Base-by-base conservation (phyloP, 768 basidiomycete species). In the Tylopilus plumbeoviolaceoides region DNA sequence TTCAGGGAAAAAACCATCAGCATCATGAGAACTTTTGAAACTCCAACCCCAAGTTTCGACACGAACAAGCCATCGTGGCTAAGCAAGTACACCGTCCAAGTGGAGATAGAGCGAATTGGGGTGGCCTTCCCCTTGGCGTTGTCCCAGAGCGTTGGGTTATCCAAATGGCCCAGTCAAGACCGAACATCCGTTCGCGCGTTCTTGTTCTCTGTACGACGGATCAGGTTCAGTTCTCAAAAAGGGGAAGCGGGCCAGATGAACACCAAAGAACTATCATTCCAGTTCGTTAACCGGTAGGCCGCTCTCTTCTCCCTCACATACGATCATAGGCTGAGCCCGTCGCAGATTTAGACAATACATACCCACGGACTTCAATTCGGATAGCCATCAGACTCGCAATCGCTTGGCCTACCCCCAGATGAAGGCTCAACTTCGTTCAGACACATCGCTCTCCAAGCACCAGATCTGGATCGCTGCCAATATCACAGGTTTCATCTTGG, bases 101-200 rank as follows among this genome's bases (percentile, higher is more conserved):
- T 89, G 20, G 72, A 72, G 14, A 73, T 88, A 51, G 72, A 75
- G 27, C 83, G 87, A 59, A 76, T 98, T 33, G 94, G 94, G n/a
- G 80, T 93, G 4, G 95, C 92, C 6, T 91, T 98, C 60, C 95
- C 95, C 1, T 74, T 98, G 25, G 79, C 79, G 1, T 75, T 84
- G 48, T 79, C 83, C 49, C 76, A 78, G 55, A 78, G 81, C 25
- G 71, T 88, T 8, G 80, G 78, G 49, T 60, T 82, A 31, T 76
- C 78, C 27, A 54, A 59, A 21, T 65, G 70, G 46, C 73, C 71
- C 48, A 65, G 64, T 51, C 68, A 67, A 38, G 75, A 78, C 48
- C 70, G 66, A 17, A 57, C 69, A 9, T 71, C 81, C 30, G 78
- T 89, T 30, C 82, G 84, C 8, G 95, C 95, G 0, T 90, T 98